Evolutionary conservation across 352 stramenopile species (phyloP), one percentile per base, ranked within the genome.

Genomic region (Phytopythium kandeliae): DNA sequence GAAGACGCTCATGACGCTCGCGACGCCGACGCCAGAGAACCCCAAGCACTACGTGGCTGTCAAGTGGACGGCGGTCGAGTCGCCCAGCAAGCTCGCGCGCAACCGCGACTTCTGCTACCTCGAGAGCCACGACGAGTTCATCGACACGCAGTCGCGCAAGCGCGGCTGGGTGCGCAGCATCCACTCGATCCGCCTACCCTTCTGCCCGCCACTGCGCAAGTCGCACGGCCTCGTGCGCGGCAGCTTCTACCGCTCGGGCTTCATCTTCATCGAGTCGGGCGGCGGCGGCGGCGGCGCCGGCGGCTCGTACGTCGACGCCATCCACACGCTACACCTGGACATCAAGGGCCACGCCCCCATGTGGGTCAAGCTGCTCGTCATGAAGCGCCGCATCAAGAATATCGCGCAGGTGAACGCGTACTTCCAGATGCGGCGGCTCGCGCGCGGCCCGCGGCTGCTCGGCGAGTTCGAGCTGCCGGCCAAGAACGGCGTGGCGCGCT

Each of bases 81-180:
- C 80, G 8, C 76, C 80, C 1, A 78, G 53, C 52, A 89, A 87
- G 60, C 65, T 94, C 19, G 77, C 78, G 31, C 72, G 81, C 17
- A 81, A 88, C 50, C 78, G 83, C 26, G 83, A 94, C 47, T 91
- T 94, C 42, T 89, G 75, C 55, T 91, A 89, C 71, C 65, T 93
- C 36, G 79, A 90, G 54, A 88, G 80, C 54, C 83, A 94, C 44
- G 76, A 90, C 55, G 78, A 92, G 56, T 94, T 92, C 57, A 81
- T 91, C 28, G 77, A 93, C 44, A 84, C 73, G 0, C 80, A 72
- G 51, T 74, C 70, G 5, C 75, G 75, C 51, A 69, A 79, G 45
- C 70, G 77, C 47, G 83, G 83, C 8, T 94, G 83, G 83, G 75
- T 90, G 25, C 72, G 73, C 19, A 86, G 68, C 38, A 66, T 94